Evolutionary conservation across 768 basidiomycete species (phyloP).

Genomic region (Suillus hirtellus): DNA sequence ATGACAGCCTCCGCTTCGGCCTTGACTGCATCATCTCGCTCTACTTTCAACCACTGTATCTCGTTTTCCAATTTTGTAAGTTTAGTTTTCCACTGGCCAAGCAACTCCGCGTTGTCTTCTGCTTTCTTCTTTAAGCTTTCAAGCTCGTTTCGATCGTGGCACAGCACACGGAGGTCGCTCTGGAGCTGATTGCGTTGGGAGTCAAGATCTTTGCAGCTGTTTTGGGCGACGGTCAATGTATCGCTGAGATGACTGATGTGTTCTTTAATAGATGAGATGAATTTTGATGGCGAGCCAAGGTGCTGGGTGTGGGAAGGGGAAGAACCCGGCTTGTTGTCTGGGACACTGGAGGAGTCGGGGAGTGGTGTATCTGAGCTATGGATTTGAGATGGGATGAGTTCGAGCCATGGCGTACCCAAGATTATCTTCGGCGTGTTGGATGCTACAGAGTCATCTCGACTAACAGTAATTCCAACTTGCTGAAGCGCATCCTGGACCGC

Average conservation of each 20-base stretch:
- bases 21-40: background rate
- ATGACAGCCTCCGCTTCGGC: background rate
- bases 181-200: constrained; percentile 1
- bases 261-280: background rate
- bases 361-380: background rate
- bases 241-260: background rate
- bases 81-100: background rate
- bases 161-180: background rate
- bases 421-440: constrained; percentile 4
- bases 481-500: constrained; percentile 5
- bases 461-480: constrained; percentile 5
- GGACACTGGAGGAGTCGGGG: background rate
- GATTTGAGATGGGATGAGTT: constrained; percentile 5
- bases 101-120: too few relatives aligned
- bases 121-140: background rate
- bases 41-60: background rate
- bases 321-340: background rate
- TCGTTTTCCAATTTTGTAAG: background rate
- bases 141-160: background rate
- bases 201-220: background rate
- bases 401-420: constrained; percentile 4
- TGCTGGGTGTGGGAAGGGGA: background rate
- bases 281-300: background rate
- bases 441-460: constrained; percentile 1
- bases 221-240: background rate